Percentiles rank a stretch among this genome's conserved stretches.
Conservation (phyloP, 2,329 filamentous ascomycete genomes). For the Pyrenochaeta sp. region DNA sequence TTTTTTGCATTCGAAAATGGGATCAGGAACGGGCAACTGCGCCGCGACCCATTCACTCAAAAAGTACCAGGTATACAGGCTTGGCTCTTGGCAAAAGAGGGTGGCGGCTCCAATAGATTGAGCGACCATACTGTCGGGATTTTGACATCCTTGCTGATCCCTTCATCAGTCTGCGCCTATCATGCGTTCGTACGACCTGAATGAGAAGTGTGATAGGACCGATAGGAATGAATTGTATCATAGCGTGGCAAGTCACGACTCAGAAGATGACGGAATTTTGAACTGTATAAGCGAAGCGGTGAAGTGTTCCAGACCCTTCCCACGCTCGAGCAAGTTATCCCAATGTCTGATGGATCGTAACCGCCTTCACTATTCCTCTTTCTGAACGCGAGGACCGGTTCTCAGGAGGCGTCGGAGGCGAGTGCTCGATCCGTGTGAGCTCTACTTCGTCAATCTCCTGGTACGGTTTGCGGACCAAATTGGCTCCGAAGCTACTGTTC, state of each 20-base stretch:
- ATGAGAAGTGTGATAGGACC: background rate
- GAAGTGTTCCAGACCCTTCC: background rate
- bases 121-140: background rate
- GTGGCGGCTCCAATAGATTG: background rate
- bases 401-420: slow-evolving; percentile 11
- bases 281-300: background rate
- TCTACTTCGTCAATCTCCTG: slow-evolving; percentile 33
- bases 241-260: background rate
- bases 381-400: slow-evolving; percentile 8
- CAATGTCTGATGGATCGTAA: slow-evolving; percentile 25
- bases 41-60: background rate
- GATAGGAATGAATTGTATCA: background rate
- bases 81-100: background rate
- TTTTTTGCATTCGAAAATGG: background rate
- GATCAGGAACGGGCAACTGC: background rate
- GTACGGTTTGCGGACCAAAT: slow-evolving; percentile 24
- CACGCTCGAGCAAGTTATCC: slow-evolving; percentile 3
- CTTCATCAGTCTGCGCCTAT: slow-evolving; percentile 1
- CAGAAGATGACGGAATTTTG: background rate
- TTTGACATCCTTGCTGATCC: background rate
- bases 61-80: background rate
- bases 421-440: slow-evolving; percentile 19
- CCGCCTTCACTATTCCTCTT: slow-evolving; percentile 19
- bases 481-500: slow-evolving; percentile 16
- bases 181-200: background rate